phyloP scores from a whole-genome alignment of 192 early-diverging fungal genomes.

The Backusella luteola region DNA sequence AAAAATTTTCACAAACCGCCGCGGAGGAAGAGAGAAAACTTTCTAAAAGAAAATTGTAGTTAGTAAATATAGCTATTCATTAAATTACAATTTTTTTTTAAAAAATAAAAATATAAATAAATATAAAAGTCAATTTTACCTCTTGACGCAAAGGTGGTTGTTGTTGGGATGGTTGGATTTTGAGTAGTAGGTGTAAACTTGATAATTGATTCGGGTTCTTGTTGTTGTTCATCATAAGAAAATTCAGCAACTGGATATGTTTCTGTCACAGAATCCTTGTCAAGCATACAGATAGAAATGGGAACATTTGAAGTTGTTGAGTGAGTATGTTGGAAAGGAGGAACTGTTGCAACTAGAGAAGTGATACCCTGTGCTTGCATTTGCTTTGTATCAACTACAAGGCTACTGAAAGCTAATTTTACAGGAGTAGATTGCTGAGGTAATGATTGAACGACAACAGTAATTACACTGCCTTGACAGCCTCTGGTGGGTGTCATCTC shows the following conservation, averaged over 20 bases:
- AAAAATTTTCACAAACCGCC: conserved; percentile 3
- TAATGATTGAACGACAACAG: conserved; percentile 21
- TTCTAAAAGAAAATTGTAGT: background rate
- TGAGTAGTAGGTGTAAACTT: background rate
- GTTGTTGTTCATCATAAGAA: conserved; percentile 24
- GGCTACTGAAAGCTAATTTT: conserved; percentile 45
- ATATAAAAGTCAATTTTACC: background rate
- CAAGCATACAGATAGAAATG: conserved; percentile 44
- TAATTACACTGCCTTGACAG: conserved; percentile 20
- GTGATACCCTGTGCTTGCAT: conserved; percentile 41
- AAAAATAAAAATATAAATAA: background rate
- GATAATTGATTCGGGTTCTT: background rate
- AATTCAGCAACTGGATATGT: conserved; percentile 47
- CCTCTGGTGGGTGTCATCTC: conserved; percentile 15
- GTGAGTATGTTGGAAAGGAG: conserved; percentile 41
- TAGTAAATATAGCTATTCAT: background rate
- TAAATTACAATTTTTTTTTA: background rate
- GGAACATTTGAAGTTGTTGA: conserved; percentile 42
- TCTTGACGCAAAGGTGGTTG: background rate
- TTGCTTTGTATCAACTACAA: conserved; percentile 52
- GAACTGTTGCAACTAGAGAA: conserved; percentile 42
- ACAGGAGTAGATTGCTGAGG: conserved; percentile 1
- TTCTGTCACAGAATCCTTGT: conserved; percentile 40
- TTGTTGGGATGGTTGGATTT: background rate
- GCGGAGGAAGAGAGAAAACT: conserved; percentile 2